These are phyloP conservation scores for Lactifluus subvellereus DNA, from an alignment of 768 basidiomycete genomes.

Conservation along the genomic window DNA sequence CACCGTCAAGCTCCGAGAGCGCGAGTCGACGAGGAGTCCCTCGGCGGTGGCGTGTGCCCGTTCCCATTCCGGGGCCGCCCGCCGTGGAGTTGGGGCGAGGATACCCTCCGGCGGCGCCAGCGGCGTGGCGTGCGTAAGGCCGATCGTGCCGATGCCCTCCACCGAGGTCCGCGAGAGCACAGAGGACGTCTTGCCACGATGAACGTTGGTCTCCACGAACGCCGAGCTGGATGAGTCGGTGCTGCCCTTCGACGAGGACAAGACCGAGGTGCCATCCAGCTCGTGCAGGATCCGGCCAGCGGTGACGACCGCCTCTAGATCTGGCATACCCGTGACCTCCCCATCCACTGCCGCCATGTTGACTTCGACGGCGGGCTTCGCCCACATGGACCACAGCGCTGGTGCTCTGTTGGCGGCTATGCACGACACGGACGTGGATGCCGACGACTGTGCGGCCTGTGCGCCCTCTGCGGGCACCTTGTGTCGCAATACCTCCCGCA, in stretches of 20 bases:
- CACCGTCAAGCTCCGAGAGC: conserved; percentile 13
- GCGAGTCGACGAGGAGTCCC: neutral
- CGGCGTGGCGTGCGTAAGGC: neutral
- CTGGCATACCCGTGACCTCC: conserved; percentile 36
- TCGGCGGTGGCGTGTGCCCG: too few relatives aligned
- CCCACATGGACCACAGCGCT: conserved; percentile 39
- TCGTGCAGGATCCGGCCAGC: conserved; percentile 45
- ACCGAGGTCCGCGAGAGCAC: conserved; percentile 34
- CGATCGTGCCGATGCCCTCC: conserved; percentile 38
- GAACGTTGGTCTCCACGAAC: conserved; percentile 36
- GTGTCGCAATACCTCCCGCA: conserved; percentile 58
- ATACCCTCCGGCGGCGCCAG: too few relatives aligned
- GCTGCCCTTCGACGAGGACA: conserved; percentile 28
- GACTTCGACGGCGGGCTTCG: conserved; percentile 54
- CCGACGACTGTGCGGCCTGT: conserved; percentile 25
- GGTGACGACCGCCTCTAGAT: conserved; percentile 34
- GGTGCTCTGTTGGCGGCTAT: conserved; percentile 23
- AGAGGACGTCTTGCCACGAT: conserved; percentile 38
- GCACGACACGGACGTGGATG: conserved; percentile 21
- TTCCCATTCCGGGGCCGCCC: too few relatives aligned
- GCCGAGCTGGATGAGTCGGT: conserved; percentile 24
- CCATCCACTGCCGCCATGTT: conserved; percentile 48
- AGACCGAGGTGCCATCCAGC: conserved; percentile 32
- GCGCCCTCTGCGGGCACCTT: conserved; percentile 38
- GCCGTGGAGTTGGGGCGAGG: too few relatives aligned